Base-by-base conservation (phyloP, 805 yeast species). In the Kregervanrija pseudodelftensis region DNA sequence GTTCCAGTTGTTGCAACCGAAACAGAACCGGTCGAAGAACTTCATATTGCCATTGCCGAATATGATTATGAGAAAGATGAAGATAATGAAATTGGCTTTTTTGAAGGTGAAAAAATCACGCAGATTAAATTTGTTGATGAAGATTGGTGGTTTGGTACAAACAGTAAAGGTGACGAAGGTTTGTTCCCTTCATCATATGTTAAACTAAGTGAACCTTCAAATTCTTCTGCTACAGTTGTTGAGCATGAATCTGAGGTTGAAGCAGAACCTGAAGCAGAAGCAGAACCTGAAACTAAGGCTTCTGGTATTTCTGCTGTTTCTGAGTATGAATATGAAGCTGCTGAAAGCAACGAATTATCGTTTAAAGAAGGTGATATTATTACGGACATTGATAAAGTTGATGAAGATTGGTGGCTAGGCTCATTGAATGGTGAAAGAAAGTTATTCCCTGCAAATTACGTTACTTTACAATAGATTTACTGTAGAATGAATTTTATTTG, bases 361-460 rank as follows among this genome's bases (percentile, higher is more conserved):
- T 93, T 93, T 63, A 75, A 70, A 17, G 96, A 87, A 60, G 95
- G 91, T 43, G 98, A 88, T 54, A 57, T 72, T 48, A 88, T 93
- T 50, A 69, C 79, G 14, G 85, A 88, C 48, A 84, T 93, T 50
- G 95, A 89, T 55, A 85, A 86, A 63, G 84, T 86, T 13, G 95
- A 89, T 56, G 96, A 87, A 39, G 96, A 87, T 61, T 93, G 99
- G 99, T 93, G 98, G 98, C 72, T 84, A 44, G 99, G 99, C 42
- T 80, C 77, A 49, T 73, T 82, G 54, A 67, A 79, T 31, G 96
- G 96, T 38, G 84, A 79, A 53, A 74, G 76, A 53, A 93, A 93
- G 46, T 70, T 91, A 45, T 90, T 91, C 80, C 99, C 99, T 43
- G 80, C 95, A 36, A 89, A 87, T 66, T 88, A 85, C 60, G 98